phyloP scores from a whole-genome alignment of 2,329 filamentous ascomycete genomes.

The Xylariaceae sp. region DNA sequence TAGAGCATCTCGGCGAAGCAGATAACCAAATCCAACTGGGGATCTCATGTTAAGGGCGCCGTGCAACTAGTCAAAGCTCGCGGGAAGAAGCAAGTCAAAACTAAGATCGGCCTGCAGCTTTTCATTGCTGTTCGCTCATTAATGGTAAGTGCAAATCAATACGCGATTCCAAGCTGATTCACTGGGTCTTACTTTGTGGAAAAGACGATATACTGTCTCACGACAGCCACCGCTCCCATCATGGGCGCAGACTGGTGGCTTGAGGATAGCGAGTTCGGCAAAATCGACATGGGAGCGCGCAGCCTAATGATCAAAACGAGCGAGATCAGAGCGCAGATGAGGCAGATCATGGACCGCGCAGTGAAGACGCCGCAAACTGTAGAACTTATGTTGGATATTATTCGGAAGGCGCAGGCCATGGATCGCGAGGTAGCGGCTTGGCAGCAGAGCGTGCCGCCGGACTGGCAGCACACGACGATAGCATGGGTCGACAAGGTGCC shows the following conservation, averaged over 20 bases:
- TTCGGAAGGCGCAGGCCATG: constrained; percentile 46
- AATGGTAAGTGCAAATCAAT: constrained; percentile 41
- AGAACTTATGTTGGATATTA: constrained; percentile 46
- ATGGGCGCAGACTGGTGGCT: constrained; percentile 59
- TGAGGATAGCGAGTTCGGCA: constrained; percentile 46
- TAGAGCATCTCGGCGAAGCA: constrained; percentile 50
- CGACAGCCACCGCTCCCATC: constrained; percentile 45
- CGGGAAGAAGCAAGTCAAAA: constrained; percentile 50
- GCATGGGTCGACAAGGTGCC: constrained; percentile 53
- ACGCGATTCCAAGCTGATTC: neutral
- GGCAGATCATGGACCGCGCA: constrained; percentile 43
- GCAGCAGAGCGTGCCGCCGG: constrained; percentile 45
- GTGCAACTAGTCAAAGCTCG: constrained; percentile 55
- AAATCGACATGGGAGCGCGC: constrained; percentile 44
- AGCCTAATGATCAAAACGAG: constrained; percentile 49
- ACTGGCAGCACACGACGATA: constrained; percentile 48
- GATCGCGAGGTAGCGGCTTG: constrained; percentile 50
- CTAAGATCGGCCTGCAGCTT: constrained; percentile 48
- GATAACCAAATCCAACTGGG: constrained; percentile 54
- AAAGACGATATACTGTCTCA: constrained; percentile 52
- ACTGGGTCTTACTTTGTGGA: neutral
- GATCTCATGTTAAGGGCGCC: constrained; percentile 60
- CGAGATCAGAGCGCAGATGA: constrained; percentile 52
- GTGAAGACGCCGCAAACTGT: constrained; percentile 45
- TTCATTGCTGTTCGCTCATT: constrained; percentile 57